Percentiles rank a stretch among this genome's conserved stretches.
Conservation (phyloP, 179 eudicot species). For the Drosera spatulata region DNA sequence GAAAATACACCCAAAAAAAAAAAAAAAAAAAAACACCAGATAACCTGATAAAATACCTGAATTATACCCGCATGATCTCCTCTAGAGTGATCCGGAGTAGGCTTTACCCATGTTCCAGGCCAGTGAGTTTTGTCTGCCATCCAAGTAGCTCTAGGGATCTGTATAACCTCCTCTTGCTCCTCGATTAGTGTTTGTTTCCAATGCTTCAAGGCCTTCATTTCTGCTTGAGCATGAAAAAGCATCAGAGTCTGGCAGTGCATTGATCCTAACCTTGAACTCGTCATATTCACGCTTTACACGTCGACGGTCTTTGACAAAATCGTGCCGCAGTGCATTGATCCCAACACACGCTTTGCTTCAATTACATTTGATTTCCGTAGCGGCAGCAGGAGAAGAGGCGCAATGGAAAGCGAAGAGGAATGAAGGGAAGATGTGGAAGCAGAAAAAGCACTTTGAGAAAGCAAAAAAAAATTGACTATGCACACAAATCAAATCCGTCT, state of each 20-base stretch:
- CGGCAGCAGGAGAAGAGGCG: no score
- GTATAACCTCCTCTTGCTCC: conserved; percentile 16
- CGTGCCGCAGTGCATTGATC: conserved; percentile 35
- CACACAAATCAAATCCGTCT: no score
- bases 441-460: no score
- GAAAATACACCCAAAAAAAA: background rate
- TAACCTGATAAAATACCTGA: background rate
- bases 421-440: no score
- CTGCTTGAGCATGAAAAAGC: conserved; percentile 55
- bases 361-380: no score
- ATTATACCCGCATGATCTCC: conserved; percentile 46
- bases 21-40: background rate
- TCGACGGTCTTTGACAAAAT: conserved; percentile 52
- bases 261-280: conserved; percentile 53
- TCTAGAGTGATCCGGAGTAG: conserved; percentile 33
- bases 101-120: conserved; percentile 25
- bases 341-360: no score
- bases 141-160: conserved; percentile 44
- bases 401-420: no score
- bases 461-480: no score
- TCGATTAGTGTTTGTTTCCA: conserved; percentile 29
- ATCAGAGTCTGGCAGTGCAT: conserved; percentile 43
- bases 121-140: conserved; percentile 41
- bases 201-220: conserved; percentile 42
- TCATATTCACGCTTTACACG: conserved; percentile 50